These are phyloP conservation scores for Tuber indicum DNA, from an alignment of 495 filamentous ascomycete species.

Conservation along the genomic window DNA sequence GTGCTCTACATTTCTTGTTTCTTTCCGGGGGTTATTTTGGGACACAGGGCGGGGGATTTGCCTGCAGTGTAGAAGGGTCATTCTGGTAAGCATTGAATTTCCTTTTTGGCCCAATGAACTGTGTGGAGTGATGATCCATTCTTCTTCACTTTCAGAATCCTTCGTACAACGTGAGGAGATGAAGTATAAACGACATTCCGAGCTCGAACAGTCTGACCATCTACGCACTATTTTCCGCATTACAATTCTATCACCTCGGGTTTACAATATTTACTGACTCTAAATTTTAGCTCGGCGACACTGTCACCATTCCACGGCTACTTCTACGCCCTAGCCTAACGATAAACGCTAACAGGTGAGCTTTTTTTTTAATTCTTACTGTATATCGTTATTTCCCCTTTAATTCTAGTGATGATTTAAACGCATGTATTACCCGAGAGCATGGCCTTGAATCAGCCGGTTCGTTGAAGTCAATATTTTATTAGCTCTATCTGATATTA, in stretches of 20 bases:
- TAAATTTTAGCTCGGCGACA: conserved; percentile 1
- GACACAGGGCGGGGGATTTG: neutral
- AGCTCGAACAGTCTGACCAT: conserved; percentile 35
- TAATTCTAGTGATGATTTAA: conserved; percentile 34
- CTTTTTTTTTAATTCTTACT: neutral
- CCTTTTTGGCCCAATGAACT: neutral
- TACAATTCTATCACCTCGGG: neutral
- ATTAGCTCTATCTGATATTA: conserved; percentile 6
- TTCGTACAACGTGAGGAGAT: conserved; percentile 17
- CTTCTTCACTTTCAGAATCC: conserved; percentile 39
- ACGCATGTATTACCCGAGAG: conserved; percentile 40
- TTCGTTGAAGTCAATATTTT: conserved; percentile 29
- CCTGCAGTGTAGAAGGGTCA: conserved; percentile 1
- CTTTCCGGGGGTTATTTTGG: conserved; percentile 12
- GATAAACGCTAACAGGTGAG: conserved; percentile 15
- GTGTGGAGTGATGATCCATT: conserved; percentile 33
- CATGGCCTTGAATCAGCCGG: conserved; percentile 30
- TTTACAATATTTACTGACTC: neutral
- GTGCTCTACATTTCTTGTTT: conserved; percentile 25
- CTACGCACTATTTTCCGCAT: conserved; percentile 9
- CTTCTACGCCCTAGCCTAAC: neutral
- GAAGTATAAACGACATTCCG: conserved; percentile 37
- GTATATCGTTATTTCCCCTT: neutral
- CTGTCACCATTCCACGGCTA: conserved; percentile 1
- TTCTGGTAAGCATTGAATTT: neutral